Base-by-base conservation (phyloP, 1,284 basidiomycete species). In the Wallemia mellicola region DNA sequence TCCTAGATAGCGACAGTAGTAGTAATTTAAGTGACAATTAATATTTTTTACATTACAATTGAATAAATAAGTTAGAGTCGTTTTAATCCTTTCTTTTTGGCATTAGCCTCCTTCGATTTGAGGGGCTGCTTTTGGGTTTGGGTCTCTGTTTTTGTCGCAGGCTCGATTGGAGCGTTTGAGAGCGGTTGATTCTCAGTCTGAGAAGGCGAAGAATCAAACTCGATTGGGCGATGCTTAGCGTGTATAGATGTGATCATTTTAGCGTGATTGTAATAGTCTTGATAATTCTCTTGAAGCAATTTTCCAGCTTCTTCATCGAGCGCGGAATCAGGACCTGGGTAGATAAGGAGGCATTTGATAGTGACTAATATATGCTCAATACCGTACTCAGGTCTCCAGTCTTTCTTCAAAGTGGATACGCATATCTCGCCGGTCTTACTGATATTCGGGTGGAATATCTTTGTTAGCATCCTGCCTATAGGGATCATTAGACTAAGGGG, bases 391-490 rank as follows among this genome's bases (percentile, higher is more conserved):
- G 83, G 77, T 68, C 86, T 81, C 91, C 91, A 95, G 66, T 91
- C 87, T 71, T 94, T 95, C 75, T 95, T 95, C 27, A 96, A 73
- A 2, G 88, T 95, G 71, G 91, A 91, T 11, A 95, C 91, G 70
- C 91, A 96, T 65, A 96, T 96, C 70, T 94, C 91, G 28, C 89
- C 89, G 0, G 76, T 68, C 27, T 78, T 76, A 0, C 87, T 91
- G 27, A 95, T 86, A 67, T 96, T 95, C 0, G 91, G 91, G 67
- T 95, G 91, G 72, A 95, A 95, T 62, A 96, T 89, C 73, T 91
- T 88, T 59, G 88, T 91, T 0, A 79, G 73, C 69, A 92, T 83
- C 72, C 82, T 82, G 67, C 87, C 88, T 91, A 55, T n/a, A n/a
- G n/a, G n/a, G n/a, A n/a, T n/a, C n/a, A n/a, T n/a, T n/a, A n/a